Base-by-base conservation (phyloP, 2,329 filamentous ascomycete species). In the Penicillium sp. region DNA sequence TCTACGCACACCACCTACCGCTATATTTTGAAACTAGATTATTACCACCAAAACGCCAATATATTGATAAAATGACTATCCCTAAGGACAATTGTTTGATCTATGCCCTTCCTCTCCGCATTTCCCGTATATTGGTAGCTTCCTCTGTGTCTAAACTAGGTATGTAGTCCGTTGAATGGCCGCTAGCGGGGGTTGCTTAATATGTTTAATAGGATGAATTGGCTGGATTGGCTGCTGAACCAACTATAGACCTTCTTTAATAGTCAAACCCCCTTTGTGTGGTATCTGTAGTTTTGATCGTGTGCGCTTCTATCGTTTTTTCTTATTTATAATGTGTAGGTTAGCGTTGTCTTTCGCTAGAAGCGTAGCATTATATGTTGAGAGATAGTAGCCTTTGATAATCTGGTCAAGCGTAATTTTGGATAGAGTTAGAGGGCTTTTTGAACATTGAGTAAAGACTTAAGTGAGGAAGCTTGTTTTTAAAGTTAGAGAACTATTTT, bases 321-420 rank as follows among this genome's bases (percentile, higher is more conserved):
- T 43, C 24, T 43, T 23, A 43, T 43, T 43, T 30, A 12, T 18
- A 43, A 23, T 15, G 15, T 15, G 24, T 43, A 43, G 15, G 8
- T 43, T n/a, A 30, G 40, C 26, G 18, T 43, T 43, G 15, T 43
- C 40, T 17, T 43, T 27, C 26, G 24, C 24, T 43, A 43, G 24
- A 17, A 43, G 40, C 17, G 40, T 30, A 18, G 24, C 17, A 15
- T 43, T 43, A 43, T 43, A 12, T 18, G 29, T 29, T 43, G 17
- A 29, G 40, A 43, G 40, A 43, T 43, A 43, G 23, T 30, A 43
- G 40, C 40, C 40, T 43, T 43, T 43, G 20, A 43, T 43, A 27
- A 43, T 30, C 24, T 43, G 15, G 15, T 43, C 20, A 29, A 43
- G 37, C 9, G 21, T 15, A 43, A 43, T 43, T 13, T 30, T 43